These are phyloP conservation scores for Calonectria pseudoreteaudii DNA, from an alignment of 2,329 filamentous ascomycete genomes.

Conservation along the genomic window DNA sequence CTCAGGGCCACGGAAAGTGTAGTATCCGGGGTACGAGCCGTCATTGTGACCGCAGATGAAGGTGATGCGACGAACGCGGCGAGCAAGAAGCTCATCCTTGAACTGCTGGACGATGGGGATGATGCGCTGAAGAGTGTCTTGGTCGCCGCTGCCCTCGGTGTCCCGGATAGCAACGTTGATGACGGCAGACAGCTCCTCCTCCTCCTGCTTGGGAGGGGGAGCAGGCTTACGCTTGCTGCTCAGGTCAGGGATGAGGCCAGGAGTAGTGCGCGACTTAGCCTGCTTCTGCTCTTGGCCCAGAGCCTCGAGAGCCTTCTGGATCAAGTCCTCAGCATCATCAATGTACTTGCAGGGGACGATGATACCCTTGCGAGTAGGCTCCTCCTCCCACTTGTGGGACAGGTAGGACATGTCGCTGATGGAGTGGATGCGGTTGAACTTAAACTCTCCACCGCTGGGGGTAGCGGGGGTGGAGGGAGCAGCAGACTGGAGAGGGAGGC, in stretches of 20 bases:
- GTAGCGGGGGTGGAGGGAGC: slow-evolving; percentile 88
- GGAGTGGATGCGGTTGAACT: slow-evolving; percentile 87
- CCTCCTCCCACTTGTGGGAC: slow-evolving; percentile 76
- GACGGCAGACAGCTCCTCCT: slow-evolving; percentile 87
- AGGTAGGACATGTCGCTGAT: slow-evolving; percentile 98
- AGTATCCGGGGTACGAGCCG: slow-evolving; percentile 95
- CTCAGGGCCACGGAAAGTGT: slow-evolving; percentile 93
- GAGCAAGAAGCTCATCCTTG: slow-evolving; percentile 85
- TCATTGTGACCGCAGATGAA: slow-evolving; percentile 97
- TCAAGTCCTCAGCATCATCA: slow-evolving; percentile 90
- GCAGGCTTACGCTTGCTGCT: slow-evolving; percentile 75
- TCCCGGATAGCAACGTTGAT: slow-evolving; percentile 93
- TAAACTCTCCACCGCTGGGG: slow-evolving; percentile 68
- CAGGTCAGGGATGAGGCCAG: slow-evolving; percentile 77
- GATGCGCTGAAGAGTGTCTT: slow-evolving; percentile 82
- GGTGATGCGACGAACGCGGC: slow-evolving; percentile 87
- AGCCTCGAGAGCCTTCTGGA: slow-evolving; percentile 85
- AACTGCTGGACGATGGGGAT: slow-evolving; percentile 79
- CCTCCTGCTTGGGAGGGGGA: slow-evolving; percentile 39
- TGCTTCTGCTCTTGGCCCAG: slow-evolving; percentile 73
- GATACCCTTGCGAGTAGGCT: slow-evolving; percentile 90
- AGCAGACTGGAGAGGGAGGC: slow-evolving; percentile 81
- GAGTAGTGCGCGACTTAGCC: slow-evolving; percentile 65
- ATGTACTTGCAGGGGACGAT: slow-evolving; percentile 94
- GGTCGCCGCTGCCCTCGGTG: slow-evolving; percentile 84